Evolutionary conservation across 305 asterid species (phyloP).

Genomic region (Withania somnifera): DNA sequence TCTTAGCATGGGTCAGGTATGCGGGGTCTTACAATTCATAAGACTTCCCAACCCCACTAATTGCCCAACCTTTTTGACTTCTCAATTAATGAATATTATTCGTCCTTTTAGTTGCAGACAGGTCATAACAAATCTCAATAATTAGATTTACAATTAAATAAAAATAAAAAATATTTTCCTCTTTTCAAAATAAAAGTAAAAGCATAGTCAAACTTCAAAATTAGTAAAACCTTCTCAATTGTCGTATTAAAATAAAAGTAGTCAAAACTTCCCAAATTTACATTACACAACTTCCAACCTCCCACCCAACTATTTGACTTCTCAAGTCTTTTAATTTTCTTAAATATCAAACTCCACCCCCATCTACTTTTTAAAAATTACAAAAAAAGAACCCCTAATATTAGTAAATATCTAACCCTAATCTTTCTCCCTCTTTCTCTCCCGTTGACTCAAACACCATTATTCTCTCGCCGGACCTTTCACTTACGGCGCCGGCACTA

Average conservation of each 20-base stretch:
- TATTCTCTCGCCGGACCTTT: background rate
- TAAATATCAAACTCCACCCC: background rate
- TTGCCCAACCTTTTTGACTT: background rate
- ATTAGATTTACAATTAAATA: background rate
- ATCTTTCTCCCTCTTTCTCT: background rate
- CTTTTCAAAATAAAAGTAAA: background rate
- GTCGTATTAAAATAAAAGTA: background rate
- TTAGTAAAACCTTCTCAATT: background rate
- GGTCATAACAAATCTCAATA: background rate
- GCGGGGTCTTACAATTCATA: no score
- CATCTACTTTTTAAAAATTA: background rate
- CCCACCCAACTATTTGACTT: background rate
- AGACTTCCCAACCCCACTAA: background rate
- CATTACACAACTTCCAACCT: background rate
- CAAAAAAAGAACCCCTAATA: background rate
- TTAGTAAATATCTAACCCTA: background rate
- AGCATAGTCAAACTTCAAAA: background rate
- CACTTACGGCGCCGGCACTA: no score
- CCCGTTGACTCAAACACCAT: background rate
- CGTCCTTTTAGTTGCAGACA: background rate
- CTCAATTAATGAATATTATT: background rate
- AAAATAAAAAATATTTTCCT: background rate
- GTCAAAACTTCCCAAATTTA: slow-evolving; percentile 3
- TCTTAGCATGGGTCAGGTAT: no score
- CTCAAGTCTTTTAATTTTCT: background rate